A percentile compares a stretch with the other conserved stretches of the same genome.
These are phyloP conservation scores for Porphyrellus cyaneotinctus DNA, from an alignment of 768 basidiomycete genomes.

Conservation along the genomic window DNA sequence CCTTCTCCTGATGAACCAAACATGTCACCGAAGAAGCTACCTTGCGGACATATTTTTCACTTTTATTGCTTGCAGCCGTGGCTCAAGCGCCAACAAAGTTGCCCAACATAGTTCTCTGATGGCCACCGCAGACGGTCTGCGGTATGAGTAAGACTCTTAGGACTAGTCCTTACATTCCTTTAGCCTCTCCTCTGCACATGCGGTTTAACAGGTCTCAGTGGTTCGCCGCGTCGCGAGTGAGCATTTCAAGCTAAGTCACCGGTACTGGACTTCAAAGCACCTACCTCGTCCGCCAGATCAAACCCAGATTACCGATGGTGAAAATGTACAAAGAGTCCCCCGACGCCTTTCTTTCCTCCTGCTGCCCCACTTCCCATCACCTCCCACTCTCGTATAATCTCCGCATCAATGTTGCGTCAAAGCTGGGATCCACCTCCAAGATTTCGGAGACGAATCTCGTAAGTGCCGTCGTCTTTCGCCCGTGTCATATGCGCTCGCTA, in stretches of 20 bases:
- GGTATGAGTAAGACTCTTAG: too few species aligned
- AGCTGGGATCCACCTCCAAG: background rate
- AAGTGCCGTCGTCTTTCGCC: background rate
- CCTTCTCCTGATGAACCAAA: conserved; percentile 67
- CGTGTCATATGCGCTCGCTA: too few species aligned
- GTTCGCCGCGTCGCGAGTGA: background rate
- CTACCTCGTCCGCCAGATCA: too few species aligned
- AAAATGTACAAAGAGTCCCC: too few species aligned
- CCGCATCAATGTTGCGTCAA: conserved; percentile 1
- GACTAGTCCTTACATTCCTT: too few species aligned
- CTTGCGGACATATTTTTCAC: conserved; percentile 97
- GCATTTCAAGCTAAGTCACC: too few species aligned
- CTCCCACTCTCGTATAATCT: conserved; percentile 12
- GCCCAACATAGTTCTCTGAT: conserved; percentile 99
- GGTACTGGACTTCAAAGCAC: too few species aligned
- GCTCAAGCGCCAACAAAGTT: conserved; percentile 98
- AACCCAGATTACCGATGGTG: background rate
- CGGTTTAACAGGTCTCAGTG: too few species aligned
- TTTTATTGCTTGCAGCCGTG: conserved; percentile 96
- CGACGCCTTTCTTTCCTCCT: too few species aligned
- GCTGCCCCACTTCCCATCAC: background rate
- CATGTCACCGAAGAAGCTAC: conserved; percentile 93
- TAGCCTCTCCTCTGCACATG: too few species aligned
- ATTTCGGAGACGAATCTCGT: background rate
- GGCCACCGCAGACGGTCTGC: too few species aligned